Evolutionary conservation across 2,329 filamentous ascomycete species (phyloP).

Genomic region (Pseudogymnoascus pannorum): DNA sequence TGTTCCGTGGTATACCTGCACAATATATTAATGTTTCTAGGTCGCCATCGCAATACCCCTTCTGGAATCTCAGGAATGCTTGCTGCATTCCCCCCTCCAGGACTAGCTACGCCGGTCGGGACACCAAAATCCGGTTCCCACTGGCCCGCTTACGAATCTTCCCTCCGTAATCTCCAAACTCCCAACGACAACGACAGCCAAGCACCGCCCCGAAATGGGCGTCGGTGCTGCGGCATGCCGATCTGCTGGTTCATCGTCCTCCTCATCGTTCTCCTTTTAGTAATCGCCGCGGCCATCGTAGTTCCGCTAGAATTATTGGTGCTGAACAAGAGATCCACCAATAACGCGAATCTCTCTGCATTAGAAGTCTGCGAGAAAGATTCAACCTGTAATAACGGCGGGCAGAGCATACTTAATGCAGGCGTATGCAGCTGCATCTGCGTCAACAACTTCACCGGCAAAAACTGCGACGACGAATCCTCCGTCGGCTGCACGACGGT

Average conservation of each 20-base stretch:
- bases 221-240: constrained; percentile 77
- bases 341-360: constrained; percentile 31
- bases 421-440: constrained; percentile 79
- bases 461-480: constrained; percentile 45
- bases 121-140: constrained; percentile 27
- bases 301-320: constrained; percentile 64
- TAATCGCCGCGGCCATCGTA: constrained; percentile 74
- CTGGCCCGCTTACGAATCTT: constrained; percentile 27
- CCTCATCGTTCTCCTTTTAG: constrained; percentile 56
- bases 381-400: constrained; percentile 70
- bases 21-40: too few species aligned
- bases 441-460: constrained; percentile 74
- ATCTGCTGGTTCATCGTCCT: constrained; percentile 67
- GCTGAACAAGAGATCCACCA: constrained; percentile 48
- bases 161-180: not conserved
- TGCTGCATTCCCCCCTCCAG: constrained; percentile 57
- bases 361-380: constrained; percentile 50
- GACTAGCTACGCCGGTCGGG: constrained; percentile 36
- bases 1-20: too few species aligned
- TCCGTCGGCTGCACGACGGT: constrained; percentile 49
- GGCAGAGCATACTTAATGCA: constrained; percentile 62
- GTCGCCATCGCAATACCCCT: constrained; percentile 5
- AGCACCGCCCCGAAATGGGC: too few species aligned
- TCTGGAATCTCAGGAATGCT: constrained; percentile 51
- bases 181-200: constrained; percentile 30